A percentile compares a stretch with the other conserved stretches of the same genome.
Evolutionary conservation across 139 green algal species (phyloP).

Genomic region (Chlamydomonas sphaeroides): DNA sequence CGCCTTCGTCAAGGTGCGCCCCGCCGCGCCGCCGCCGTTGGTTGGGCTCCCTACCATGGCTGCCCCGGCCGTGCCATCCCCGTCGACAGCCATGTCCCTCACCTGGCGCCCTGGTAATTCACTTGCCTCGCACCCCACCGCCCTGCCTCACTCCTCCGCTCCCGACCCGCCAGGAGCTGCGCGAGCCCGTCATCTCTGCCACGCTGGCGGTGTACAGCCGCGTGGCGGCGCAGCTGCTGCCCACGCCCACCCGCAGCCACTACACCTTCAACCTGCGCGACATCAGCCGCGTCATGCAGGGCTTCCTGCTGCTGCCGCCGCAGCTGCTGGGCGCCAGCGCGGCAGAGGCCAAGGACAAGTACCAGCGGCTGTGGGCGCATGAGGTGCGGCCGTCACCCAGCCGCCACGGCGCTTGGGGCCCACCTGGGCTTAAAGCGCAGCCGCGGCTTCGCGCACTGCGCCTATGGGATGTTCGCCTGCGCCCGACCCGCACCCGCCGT

Average conservation of each 20-base stretch:
- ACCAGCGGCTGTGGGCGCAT: conserved; percentile 77
- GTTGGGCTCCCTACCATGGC: too few relatives aligned
- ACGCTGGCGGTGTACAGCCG: conserved; percentile 66
- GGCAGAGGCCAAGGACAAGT: conserved; percentile 50
- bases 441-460: too few relatives aligned
- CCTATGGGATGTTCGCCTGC: too few relatives aligned
- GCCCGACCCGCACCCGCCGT: too few relatives aligned
- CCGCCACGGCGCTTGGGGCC: too few relatives aligned
- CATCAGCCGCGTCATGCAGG: conserved; percentile 84
- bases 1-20: conserved; percentile 18
- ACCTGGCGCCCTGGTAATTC: background rate
- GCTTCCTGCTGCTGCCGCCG: conserved; percentile 66
- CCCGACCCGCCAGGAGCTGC: conserved; percentile 30
- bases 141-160: background rate
- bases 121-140: background rate
- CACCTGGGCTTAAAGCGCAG: too few relatives aligned
- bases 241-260: conserved; percentile 83
- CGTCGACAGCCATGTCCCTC: too few relatives aligned
- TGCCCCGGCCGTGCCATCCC: too few relatives aligned
- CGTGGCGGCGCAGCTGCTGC: conserved; percentile 66
- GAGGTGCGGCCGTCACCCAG: too few relatives aligned
- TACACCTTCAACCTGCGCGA: conserved; percentile 93
- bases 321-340: conserved; percentile 20
- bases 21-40: too few relatives aligned
- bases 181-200: conserved; percentile 47